Conservation (phyloP, 2,329 filamentous ascomycete genomes). For the Trichophyton equinum region DNA sequence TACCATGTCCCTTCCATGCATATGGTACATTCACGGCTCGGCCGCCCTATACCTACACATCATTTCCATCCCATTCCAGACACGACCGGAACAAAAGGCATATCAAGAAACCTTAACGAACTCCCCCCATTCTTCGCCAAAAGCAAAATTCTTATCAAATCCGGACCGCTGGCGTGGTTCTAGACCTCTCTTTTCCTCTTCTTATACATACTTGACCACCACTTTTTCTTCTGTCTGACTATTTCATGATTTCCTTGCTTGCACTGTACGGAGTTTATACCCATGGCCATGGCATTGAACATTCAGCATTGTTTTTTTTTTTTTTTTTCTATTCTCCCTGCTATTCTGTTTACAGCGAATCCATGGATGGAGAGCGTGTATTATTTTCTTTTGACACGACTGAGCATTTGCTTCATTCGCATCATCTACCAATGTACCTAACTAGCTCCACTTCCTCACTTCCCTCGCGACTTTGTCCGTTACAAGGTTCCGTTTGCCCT, state of each 20-base stretch:
- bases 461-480: not conserved
- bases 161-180: not conserved
- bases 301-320: conserved; percentile 4
- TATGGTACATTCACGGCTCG: not conserved
- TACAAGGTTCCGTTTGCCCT: not conserved
- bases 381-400: not conserved
- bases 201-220: conserved; percentile 9
- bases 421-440: not conserved
- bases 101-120: not conserved
- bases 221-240: conserved; percentile 5
- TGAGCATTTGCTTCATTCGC: too few relatives aligned
- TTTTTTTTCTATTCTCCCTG: not conserved
- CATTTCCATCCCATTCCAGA: not conserved
- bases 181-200: conserved; percentile 4
- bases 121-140: not conserved
- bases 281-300: conserved; percentile 5
- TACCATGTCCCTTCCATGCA: not conserved
- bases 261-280: conserved; percentile 12
- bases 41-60: not conserved
- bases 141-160: not conserved
- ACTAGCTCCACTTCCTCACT: not conserved
- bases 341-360: conserved; percentile 2
- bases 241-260: not conserved
- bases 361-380: conserved; percentile 1
- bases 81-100: not conserved